Evolutionary conservation across 306 rosid species (phyloP), one percentile per base, ranked within the genome.

Genomic region (Acacia acuminata): DNA sequence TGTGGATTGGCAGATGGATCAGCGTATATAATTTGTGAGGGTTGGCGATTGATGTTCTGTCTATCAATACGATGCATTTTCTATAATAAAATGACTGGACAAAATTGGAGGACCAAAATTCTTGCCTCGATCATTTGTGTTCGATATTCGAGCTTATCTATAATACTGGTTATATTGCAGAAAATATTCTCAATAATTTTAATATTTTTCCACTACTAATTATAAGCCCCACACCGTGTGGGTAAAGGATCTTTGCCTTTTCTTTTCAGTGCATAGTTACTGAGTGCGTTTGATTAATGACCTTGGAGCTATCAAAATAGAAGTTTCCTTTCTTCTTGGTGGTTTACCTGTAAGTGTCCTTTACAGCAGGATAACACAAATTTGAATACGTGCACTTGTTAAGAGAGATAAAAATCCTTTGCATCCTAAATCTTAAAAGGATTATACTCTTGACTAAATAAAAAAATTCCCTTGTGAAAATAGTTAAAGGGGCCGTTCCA

Each of bases 131-230:
- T 58, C 53, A n/a, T n/a, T 7, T 7, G 22, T 43, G 38, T 58
- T 58, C 48, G 58, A 58, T 76, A 76, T 76, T 76, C 79, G 24
- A 32, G 7, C 70, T 58, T 24, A 76, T 76, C 78, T 19, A 13
- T 16, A 48, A 17, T 56, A n/a, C 55, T 76, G 48, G 14, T 75
- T 75, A 24, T 75, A 27, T 27, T 27, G 65, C 65, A 58, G 65
- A 58, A 58, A 58, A 58, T 58, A 58, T 58, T 58, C 65, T 58
- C 6, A 55, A 20, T 2, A 25, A 2, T 5, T 56, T 56, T n/a
- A 60, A 61, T 61, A 24, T 0, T 25, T 10, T 61, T 25, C 17
- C 67, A 61, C 36, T 24, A 60, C 16, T 9, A 60, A n/a, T 16
- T 19, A 22, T 10, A 3, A 58, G n/a, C 34, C 66, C 6, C 34